Evolutionary conservation across 179 eudicot species (phyloP).

Genomic region (Carnegiea gigantea): DNA sequence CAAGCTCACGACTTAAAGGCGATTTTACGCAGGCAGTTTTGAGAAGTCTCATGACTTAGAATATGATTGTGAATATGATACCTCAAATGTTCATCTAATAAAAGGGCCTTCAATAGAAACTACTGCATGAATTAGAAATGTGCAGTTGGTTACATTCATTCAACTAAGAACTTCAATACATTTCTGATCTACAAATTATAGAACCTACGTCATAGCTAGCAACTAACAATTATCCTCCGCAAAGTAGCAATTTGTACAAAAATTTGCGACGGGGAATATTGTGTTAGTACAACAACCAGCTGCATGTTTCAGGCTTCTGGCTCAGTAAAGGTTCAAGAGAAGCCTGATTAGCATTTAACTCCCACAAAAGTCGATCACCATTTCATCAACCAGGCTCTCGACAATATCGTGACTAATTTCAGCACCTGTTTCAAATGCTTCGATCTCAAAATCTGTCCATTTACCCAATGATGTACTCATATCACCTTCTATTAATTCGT

Average conservation of each 20-base stretch:
- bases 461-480: constrained; percentile 64
- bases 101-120: background rate
- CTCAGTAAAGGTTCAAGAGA: constrained; percentile 14
- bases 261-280: constrained; percentile 4
- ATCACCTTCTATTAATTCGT: constrained; percentile 66
- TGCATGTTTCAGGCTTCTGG: background rate
- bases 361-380: constrained; percentile 46
- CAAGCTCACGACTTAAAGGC: too few species aligned
- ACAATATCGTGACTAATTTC: constrained; percentile 50
- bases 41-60: too few species aligned
- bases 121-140: constrained; percentile 16
- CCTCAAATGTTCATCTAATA: background rate
- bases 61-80: too few species aligned
- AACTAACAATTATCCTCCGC: constrained; percentile 16
- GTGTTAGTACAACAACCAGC: background rate
- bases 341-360: background rate
- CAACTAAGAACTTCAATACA: constrained; percentile 1
- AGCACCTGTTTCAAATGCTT: constrained; percentile 58
- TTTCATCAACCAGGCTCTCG: constrained; percentile 64
- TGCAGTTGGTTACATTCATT: constrained; percentile 18
- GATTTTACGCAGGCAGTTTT: too few species aligned
- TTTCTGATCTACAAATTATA: constrained; percentile 17
- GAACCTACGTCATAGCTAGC: constrained; percentile 17
- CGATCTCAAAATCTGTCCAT: constrained; percentile 74
- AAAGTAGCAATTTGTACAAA: constrained; percentile 32